Conservation (phyloP, 441 rosid species). For the Corymbia calophylla region DNA sequence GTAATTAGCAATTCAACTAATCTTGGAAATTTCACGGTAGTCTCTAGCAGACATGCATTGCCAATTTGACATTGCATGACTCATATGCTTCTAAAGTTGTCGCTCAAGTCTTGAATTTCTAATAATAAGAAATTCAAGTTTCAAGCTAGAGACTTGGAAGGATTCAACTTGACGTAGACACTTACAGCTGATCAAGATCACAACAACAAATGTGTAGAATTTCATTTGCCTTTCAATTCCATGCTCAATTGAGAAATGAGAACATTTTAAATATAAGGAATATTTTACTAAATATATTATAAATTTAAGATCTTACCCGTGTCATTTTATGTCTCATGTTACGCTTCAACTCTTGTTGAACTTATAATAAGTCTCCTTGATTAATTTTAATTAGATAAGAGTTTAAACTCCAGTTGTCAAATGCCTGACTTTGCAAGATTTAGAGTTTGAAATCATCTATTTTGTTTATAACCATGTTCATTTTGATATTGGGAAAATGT, state of each 20-base stretch:
- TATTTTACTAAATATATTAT: neutral
- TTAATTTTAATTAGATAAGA: no score
- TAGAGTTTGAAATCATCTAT: no score
- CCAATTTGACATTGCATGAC: neutral
- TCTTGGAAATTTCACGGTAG: neutral
- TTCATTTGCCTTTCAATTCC: neutral
- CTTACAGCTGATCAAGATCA: neutral
- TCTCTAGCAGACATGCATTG: neutral
- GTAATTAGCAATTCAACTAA: neutral
- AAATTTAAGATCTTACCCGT: neutral
- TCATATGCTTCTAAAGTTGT: neutral
- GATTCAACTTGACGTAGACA: neutral
- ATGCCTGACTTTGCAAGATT: no score
- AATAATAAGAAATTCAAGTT: neutral
- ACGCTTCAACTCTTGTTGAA: no score
- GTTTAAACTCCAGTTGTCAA: no score
- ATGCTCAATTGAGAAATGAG: neutral
- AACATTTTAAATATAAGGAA: neutral
- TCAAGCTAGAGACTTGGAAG: neutral
- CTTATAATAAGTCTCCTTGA: no score
- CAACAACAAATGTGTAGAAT: neutral
- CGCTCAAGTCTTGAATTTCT: neutral
- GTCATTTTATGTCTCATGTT: no score
- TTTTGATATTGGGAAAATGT: no score
- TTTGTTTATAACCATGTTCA: no score